Conservation (phyloP, 441 rosid genomes). For the Syzygium syzygioides region DNA sequence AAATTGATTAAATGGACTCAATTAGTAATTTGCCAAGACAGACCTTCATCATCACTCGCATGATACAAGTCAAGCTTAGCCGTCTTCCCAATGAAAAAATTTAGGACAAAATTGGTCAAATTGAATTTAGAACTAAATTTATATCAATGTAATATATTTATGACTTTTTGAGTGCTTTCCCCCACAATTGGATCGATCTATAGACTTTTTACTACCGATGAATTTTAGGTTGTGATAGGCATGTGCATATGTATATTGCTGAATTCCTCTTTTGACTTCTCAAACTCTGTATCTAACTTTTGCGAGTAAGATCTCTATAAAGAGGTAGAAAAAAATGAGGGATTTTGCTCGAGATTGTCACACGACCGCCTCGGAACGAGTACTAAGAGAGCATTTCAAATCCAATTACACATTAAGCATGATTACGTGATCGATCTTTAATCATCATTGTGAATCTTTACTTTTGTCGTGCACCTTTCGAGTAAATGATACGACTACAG, state of each 20-base stretch:
- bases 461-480: neutral
- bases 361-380: neutral
- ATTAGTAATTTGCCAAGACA: no score
- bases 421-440: neutral
- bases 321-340: neutral
- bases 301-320: neutral
- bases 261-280: neutral
- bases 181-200: neutral
- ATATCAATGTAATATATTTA: no score
- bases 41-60: no score
- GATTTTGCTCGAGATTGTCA: neutral
- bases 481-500: neutral
- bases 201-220: neutral
- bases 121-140: no score
- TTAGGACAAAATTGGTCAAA: no score
- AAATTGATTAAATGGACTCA: no score
- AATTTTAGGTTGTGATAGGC: neutral
- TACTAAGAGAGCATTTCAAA: neutral
- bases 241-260: neutral
- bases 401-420: neutral
- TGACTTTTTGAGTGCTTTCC: no score
- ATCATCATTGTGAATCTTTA: neutral
- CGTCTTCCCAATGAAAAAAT: no score
- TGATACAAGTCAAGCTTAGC: no score
- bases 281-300: neutral